phyloP scores from a whole-genome alignment of 805 yeast genomes.

The Brettanomyces bruxellensis region DNA sequence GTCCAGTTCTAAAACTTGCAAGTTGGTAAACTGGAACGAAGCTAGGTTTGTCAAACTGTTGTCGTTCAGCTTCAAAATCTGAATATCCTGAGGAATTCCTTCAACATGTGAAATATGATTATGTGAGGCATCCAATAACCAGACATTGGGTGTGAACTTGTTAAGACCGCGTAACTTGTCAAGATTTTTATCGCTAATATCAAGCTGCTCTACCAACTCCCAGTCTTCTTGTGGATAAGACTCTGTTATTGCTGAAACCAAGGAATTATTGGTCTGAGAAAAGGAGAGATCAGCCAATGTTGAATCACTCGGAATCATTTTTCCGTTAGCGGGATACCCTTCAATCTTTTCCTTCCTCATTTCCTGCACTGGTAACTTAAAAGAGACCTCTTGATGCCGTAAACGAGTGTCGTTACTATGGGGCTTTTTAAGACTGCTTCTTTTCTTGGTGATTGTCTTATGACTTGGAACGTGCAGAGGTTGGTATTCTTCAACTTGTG shows the following conservation, averaged over 20 bases:
- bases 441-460: conserved; percentile 1
- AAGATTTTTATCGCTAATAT: conserved; percentile 26
- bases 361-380: conserved; percentile 10
- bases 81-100: conserved; percentile 34
- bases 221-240: conserved; percentile 32
- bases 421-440: not conserved
- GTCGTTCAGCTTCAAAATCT: conserved; percentile 28
- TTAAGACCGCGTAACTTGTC: conserved; percentile 35
- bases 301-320: not conserved
- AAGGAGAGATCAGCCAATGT: conserved; percentile 32
- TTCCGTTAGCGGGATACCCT: not conserved
- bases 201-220: conserved; percentile 31
- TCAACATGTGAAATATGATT: conserved; percentile 34
- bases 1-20: conserved; percentile 34
- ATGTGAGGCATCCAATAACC: conserved; percentile 30
- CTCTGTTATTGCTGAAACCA: conserved; percentile 39
- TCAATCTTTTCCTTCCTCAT: not conserved
- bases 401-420: not conserved
- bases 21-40: conserved; percentile 29
- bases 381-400: conserved; percentile 13
- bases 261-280: conserved; percentile 33
- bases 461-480: not conserved
- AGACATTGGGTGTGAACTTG: conserved; percentile 34
- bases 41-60: conserved; percentile 33
- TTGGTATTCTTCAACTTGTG: not conserved